Base-by-base conservation (phyloP, 1,139 yeast species). In the Candida neerlandica region DNA sequence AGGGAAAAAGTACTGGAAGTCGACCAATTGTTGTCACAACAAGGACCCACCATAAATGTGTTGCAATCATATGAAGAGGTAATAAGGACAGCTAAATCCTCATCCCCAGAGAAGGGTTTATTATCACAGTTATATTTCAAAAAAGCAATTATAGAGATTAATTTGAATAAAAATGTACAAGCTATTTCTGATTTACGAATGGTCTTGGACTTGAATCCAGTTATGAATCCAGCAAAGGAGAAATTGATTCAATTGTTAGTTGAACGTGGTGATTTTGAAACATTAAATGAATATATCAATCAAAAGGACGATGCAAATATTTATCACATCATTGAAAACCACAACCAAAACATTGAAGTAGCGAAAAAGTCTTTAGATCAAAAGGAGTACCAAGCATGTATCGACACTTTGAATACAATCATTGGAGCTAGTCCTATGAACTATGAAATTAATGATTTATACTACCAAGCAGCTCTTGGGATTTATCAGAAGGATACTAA, bases 111-210 rank as follows among this genome's bases (percentile, higher is more conserved):
- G 44, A 43, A 5, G 52, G 53, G 43, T n/a, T 6, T 23, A 21
- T 52, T 66, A 40, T 64, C 79, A 0, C 80, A 73, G 51, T 63
- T 80, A 4, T 73, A 77, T 56, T 80, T 75, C 59, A 81, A 80
- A 58, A 78, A 78, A 55, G 86, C 85, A 0, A 63, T 81, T 48
- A 75, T 82, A 6, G 83, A 81, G 51, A 65, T 80, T 51, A 71
- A 77, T 34, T 59, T 83, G 54, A 76, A 78, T 41, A 77, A 74
- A 54, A 84, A 78, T 23, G 51, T 59, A 5, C 66, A 67, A 33
- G 85, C 87, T 0, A 69, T 81, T 10, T 61, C 61, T 2, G 84
- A 80, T 59, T 75, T 83, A 50, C 65, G 70, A 45, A 57, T 55
- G 33, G 77, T 82, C 26, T 62, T 82, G 47, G 57, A 60, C 16